These are phyloP conservation scores for Halophytophthora batemanensis DNA, from an alignment of 352 stramenopile genomes.

Conservation along the genomic window DNA sequence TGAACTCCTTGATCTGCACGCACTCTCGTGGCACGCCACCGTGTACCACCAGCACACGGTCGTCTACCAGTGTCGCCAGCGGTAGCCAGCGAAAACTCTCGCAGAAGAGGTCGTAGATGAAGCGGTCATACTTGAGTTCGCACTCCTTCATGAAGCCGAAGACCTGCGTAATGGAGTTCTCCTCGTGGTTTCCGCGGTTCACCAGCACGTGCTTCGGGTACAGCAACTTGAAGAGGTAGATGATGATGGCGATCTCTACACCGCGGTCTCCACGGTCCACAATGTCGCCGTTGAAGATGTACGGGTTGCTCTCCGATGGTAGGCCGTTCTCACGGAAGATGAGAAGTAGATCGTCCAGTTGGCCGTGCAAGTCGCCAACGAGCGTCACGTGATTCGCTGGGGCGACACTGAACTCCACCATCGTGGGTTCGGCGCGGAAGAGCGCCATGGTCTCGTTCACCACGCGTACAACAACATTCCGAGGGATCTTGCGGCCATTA, in stretches of 20 bases:
- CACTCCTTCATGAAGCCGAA: conserved; percentile 89
- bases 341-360: conserved; percentile 80
- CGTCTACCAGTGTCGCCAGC: conserved; percentile 71
- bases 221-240: conserved; percentile 81
- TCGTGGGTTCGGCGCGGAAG: conserved; percentile 52
- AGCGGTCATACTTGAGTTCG: conserved; percentile 78
- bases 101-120: conserved; percentile 80
- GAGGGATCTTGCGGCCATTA: conserved; percentile 75
- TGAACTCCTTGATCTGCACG: conserved; percentile 53
- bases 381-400: conserved; percentile 76
- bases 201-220: conserved; percentile 71
- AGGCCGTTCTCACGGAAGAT: conserved; percentile 85
- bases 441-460: conserved; percentile 52
- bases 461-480: conserved; percentile 72
- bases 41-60: conserved; percentile 72
- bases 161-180: conserved; percentile 81
- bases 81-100: conserved; percentile 77
- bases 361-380: conserved; percentile 81
- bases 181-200: conserved; percentile 87
- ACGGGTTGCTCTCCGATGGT: conserved; percentile 70
- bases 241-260: conserved; percentile 78
- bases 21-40: conserved; percentile 73
- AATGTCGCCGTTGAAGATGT: conserved; percentile 87
- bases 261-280: conserved; percentile 76
- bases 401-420: conserved; percentile 67